phyloP scores from a whole-genome alignment of 192 early-diverging fungal genomes.

The Umbelopsis sp. region DNA sequence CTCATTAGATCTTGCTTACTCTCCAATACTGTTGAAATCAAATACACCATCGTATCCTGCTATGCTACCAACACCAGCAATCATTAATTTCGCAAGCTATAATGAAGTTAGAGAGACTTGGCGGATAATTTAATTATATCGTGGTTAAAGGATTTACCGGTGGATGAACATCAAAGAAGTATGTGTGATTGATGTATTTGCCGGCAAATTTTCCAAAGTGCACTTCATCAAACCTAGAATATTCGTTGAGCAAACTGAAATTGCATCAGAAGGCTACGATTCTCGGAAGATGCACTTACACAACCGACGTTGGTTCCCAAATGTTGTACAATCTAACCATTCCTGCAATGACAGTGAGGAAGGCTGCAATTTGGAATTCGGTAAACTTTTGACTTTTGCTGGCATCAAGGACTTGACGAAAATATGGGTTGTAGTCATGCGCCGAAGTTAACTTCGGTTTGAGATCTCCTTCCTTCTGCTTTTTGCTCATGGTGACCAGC shows the following conservation, averaged over 20 bases:
- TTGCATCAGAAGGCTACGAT: not conserved
- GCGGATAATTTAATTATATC: not conserved
- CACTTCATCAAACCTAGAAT: conserved; percentile 92
- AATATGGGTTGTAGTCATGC: not conserved
- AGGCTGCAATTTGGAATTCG: conserved; percentile 32
- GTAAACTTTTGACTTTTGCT: not conserved
- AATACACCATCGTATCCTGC: conserved; percentile 90
- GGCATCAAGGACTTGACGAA: not conserved
- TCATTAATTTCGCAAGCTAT: conserved; percentile 39
- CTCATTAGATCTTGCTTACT: conserved; percentile 41
- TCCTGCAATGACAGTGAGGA: conserved; percentile 37
- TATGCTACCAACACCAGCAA: conserved; percentile 60
- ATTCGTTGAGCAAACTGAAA: not conserved
- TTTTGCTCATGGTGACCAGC: not conserved
- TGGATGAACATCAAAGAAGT: conserved; percentile 93
- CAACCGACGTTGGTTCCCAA: conserved; percentile 45
- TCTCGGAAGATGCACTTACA: conserved; percentile 40
- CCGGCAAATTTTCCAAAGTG: conserved; percentile 94
- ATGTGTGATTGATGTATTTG: conserved; percentile 80
- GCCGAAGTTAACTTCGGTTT: not conserved
- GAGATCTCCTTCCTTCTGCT: not conserved
- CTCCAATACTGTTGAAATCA: conserved; percentile 87
- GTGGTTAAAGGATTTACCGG: conserved; percentile 66
- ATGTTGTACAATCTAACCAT: conserved; percentile 47
- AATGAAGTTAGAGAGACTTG: not conserved